Conservation (phyloP, 495 filamentous ascomycete genomes). For the Amniculicola lignicola region DNA sequence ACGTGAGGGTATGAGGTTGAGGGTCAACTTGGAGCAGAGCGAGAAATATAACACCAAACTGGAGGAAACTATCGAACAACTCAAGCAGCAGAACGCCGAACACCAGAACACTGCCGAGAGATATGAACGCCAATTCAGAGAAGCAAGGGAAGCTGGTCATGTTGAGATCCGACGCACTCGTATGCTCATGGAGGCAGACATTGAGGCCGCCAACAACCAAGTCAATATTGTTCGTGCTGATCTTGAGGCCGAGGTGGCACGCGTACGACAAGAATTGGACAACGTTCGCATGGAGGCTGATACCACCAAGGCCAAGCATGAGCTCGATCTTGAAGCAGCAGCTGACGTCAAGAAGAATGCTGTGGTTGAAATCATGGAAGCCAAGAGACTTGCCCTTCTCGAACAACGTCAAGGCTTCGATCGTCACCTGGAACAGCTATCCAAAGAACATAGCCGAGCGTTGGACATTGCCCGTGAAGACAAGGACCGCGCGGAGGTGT, state of each 20-base stretch:
- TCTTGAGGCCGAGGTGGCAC: constrained; percentile 67
- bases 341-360: constrained; percentile 51
- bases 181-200: constrained; percentile 71
- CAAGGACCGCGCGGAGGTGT: constrained; percentile 40
- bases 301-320: constrained; percentile 66
- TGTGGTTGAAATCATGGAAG: constrained; percentile 54
- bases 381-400: constrained; percentile 61
- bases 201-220: constrained; percentile 77
- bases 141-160: constrained; percentile 71
- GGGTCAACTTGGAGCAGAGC: constrained; percentile 53
- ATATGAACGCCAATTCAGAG: constrained; percentile 78
- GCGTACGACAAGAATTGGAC: constrained; percentile 67
- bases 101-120: constrained; percentile 58
- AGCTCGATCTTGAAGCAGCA: constrained; percentile 74
- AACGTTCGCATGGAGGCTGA: constrained; percentile 69
- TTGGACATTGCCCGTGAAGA: constrained; percentile 56
- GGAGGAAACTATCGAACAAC: constrained; percentile 59
- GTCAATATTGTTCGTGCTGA: constrained; percentile 75
- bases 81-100: constrained; percentile 67
- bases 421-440: constrained; percentile 60
- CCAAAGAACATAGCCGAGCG: constrained; percentile 68
- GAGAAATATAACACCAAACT: constrained; percentile 58
- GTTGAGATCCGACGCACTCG: constrained; percentile 75
- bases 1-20: constrained; percentile 59
- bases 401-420: constrained; percentile 70